Conservation (phyloP, 2,329 filamentous ascomycete species). For the Aurifilum marmelostoma region DNA sequence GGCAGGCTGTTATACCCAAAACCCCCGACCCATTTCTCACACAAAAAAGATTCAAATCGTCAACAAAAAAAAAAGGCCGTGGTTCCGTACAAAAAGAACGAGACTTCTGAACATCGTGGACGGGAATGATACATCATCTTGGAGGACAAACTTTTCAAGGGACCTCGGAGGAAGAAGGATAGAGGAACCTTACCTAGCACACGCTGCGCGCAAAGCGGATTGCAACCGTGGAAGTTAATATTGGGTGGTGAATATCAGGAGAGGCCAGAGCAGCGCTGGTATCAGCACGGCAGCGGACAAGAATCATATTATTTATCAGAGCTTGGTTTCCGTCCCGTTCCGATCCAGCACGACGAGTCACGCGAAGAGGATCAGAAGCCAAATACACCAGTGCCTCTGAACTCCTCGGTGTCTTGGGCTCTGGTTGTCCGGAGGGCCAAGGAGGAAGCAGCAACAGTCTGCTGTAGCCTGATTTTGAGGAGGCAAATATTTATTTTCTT, state of each 20-base stretch:
- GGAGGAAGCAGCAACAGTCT: constrained; percentile 22
- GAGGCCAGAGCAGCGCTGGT: constrained; percentile 8
- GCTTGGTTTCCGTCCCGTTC: neutral
- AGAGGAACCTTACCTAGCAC: neutral
- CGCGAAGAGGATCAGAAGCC: neutral
- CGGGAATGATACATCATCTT: neutral
- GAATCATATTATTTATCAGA: constrained; percentile 6
- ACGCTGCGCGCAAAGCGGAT: constrained; percentile 1
- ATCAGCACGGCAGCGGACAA: constrained; percentile 18
- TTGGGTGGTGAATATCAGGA: constrained; percentile 6
- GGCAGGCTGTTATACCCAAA: constrained; percentile 30
- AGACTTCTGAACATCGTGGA: constrained; percentile 8
- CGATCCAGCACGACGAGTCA: constrained; percentile 14
- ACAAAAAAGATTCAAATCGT: constrained; percentile 32
- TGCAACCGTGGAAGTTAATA: constrained; percentile 20
- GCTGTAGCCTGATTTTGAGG: constrained; percentile 19
- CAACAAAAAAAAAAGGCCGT: constrained; percentile 14
- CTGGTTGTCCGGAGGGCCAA: constrained; percentile 9
- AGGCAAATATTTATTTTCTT: constrained; percentile 17
- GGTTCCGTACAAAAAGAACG: constrained; percentile 18
- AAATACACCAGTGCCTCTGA: neutral
- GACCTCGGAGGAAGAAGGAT: neutral
- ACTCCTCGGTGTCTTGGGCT: neutral
- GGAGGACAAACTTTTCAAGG: neutral
- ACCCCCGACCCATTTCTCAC: constrained; percentile 25